Evolutionary conservation across 441 rosid species (phyloP).

Genomic region (Bocquillonia castaneifolia): DNA sequence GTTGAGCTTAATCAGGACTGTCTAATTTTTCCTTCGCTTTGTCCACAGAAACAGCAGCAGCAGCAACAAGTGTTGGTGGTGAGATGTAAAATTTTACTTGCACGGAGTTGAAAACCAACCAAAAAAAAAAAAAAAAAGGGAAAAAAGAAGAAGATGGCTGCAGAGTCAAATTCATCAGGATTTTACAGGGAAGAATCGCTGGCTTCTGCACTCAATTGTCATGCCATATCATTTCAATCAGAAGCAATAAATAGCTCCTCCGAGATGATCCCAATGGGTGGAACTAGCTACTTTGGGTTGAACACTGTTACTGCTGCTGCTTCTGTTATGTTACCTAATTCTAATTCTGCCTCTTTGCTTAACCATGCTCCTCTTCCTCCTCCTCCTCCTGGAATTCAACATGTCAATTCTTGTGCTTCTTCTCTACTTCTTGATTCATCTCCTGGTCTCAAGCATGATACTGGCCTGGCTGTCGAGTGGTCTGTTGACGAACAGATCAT

Average conservation of each 20-base stretch:
- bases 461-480: conserved; percentile 83
- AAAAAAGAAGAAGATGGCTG: conserved; percentile 40
- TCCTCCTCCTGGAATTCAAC: conserved; percentile 37
- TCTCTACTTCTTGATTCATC: conserved; percentile 32
- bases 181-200: conserved; percentile 34
- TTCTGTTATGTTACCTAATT: conserved; percentile 15
- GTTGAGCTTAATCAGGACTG: no score
- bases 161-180: conserved; percentile 51
- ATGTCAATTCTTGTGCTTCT: conserved; percentile 46
- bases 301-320: conserved; percentile 16
- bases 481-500: conserved; percentile 70
- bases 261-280: conserved; percentile 50
- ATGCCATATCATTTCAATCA: conserved; percentile 51
- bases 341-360: conserved; percentile 25
- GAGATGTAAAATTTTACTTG: not conserved
- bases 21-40: no score
- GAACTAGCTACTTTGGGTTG: conserved; percentile 40
- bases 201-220: conserved; percentile 40
- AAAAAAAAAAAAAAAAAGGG: no score
- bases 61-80: no score
- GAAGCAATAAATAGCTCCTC: conserved; percentile 37
- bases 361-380: conserved; percentile 9
- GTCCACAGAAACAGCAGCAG: no score
- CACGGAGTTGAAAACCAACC: no score
- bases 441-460: conserved; percentile 45